phyloP scores from a whole-genome alignment of 2,329 filamentous ascomycete genomes.

The Aphanoascus verrucosus region DNA sequence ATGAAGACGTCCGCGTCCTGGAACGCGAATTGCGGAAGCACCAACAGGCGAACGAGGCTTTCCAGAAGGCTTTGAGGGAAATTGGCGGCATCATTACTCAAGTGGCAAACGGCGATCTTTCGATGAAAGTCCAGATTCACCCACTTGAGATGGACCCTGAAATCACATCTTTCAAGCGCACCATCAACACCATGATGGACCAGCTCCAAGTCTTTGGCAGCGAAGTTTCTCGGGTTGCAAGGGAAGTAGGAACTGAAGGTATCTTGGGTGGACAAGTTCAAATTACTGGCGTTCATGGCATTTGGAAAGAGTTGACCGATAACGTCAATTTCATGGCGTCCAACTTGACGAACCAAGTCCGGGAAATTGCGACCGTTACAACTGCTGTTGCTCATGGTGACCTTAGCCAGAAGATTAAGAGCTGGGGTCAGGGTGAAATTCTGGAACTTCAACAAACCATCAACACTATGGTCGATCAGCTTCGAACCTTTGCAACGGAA shows the following conservation, averaged over 20 bases:
- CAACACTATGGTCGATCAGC: constrained; percentile 81
- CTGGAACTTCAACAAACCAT: constrained; percentile 75
- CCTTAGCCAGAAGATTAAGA: constrained; percentile 72
- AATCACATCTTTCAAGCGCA: constrained; percentile 94
- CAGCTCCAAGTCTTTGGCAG: constrained; percentile 93
- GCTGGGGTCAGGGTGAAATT: constrained; percentile 70
- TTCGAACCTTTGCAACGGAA: constrained; percentile 72
- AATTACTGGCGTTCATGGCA: constrained; percentile 87
- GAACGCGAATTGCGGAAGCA: constrained; percentile 94
- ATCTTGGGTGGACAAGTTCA: constrained; percentile 87
- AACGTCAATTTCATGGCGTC: constrained; percentile 81
- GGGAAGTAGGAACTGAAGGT: constrained; percentile 92
- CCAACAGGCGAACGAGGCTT: constrained; percentile 95
- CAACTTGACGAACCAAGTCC: constrained; percentile 71
- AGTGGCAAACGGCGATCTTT: constrained; percentile 87
- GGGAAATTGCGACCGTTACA: constrained; percentile 75
- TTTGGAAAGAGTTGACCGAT: constrained; percentile 93
- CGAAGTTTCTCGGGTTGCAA: constrained; percentile 86
- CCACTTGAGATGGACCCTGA: constrained; percentile 95
- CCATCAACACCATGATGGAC: constrained; percentile 99
- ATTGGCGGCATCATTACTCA: constrained; percentile 97
- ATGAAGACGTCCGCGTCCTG: constrained; percentile 75
- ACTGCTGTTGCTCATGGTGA: constrained; percentile 75
- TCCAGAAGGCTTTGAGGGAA: constrained; percentile 91
- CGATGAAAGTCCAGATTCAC: constrained; percentile 93